Conservation (phyloP, 441 rosid genomes). For the Aleurites moluccanus region DNA sequence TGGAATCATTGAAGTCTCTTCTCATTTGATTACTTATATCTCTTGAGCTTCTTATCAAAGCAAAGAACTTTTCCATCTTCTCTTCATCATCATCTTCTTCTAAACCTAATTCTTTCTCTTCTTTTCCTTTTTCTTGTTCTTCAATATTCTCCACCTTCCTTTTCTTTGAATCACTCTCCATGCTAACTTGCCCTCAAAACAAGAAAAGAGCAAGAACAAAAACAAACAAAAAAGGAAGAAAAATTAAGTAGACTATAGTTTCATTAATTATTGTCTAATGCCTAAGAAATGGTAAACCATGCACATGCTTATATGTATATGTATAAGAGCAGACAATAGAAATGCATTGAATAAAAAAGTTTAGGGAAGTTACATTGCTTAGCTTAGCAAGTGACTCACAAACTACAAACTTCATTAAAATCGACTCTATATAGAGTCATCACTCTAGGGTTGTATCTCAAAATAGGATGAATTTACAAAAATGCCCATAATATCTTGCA, state of each 20-base stretch:
- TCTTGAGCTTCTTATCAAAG: slow-evolving; percentile 52
- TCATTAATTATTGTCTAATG: neutral
- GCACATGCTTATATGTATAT: neutral
- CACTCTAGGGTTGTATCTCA: neutral
- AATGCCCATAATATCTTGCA: too few relatives aligned
- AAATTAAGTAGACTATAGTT: neutral
- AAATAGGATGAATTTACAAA: neutral
- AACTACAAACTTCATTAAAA: neutral
- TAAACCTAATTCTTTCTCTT: slow-evolving; percentile 25
- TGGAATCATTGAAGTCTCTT: slow-evolving; percentile 12
- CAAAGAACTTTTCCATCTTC: slow-evolving; percentile 61
- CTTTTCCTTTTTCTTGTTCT: slow-evolving; percentile 9
- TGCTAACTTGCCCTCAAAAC: slow-evolving; percentile 7
- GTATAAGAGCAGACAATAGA: neutral
- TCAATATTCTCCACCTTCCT: slow-evolving; percentile 32
- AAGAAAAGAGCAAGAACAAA: neutral
- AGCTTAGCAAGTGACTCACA: neutral
- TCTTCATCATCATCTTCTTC: slow-evolving; percentile 39
- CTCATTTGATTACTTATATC: slow-evolving; percentile 40
- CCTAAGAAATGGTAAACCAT: neutral
- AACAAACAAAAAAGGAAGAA: neutral
- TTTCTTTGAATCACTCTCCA: slow-evolving; percentile 49
- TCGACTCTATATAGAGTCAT: neutral
- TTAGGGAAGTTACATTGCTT: neutral
- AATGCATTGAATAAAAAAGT: neutral